Conservation (phyloP, 306 rosid genomes). For the Canavalia ensiformis region DNA sequence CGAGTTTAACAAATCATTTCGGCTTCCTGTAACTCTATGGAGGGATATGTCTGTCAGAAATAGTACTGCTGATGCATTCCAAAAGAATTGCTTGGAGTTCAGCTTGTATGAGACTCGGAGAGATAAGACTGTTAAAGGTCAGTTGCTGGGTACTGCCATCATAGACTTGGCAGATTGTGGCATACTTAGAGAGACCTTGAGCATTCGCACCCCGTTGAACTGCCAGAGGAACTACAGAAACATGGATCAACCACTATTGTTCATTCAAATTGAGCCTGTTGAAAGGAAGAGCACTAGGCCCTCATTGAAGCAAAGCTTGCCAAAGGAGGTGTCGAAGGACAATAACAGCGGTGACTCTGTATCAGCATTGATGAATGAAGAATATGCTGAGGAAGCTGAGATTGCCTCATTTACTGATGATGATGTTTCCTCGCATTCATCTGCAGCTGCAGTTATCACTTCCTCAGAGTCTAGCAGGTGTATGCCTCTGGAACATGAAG, state of each 20-base stretch:
- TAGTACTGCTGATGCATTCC: slow-evolving; percentile 69
- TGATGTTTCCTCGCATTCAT: slow-evolving; percentile 92
- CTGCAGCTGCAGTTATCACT: slow-evolving; percentile 58
- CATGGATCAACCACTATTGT: slow-evolving; percentile 78
- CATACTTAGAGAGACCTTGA: slow-evolving; percentile 64
- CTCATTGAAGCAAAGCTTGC: slow-evolving; percentile 59
- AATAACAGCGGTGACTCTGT: slow-evolving; percentile 68
- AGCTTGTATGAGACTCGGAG: slow-evolving; percentile 86
- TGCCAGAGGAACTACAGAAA: slow-evolving; percentile 88
- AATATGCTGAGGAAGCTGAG: slow-evolving; percentile 83
- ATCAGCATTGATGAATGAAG: slow-evolving; percentile 73
- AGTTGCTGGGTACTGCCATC: slow-evolving; percentile 81
- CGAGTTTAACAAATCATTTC: slow-evolving; percentile 82
- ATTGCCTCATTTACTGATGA: slow-evolving; percentile 81
- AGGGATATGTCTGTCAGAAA: slow-evolving; percentile 79
- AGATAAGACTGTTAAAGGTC: slow-evolving; percentile 84
- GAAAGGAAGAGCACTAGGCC: slow-evolving; percentile 60
- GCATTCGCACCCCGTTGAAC: slow-evolving; percentile 68
- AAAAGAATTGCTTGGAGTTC: slow-evolving; percentile 84
- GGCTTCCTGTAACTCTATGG: slow-evolving; percentile 70
- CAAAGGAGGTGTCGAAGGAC: slow-evolving; percentile 61
- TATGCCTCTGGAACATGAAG: slow-evolving; percentile 57
- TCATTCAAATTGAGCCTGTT: slow-evolving; percentile 72
- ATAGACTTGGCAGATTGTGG: slow-evolving; percentile 92
- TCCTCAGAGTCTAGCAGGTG: slow-evolving; percentile 54